These are phyloP conservation scores for Hypoxylon sp. DNA, from an alignment of 2,329 filamentous ascomycete genomes.

Conservation along the genomic window DNA sequence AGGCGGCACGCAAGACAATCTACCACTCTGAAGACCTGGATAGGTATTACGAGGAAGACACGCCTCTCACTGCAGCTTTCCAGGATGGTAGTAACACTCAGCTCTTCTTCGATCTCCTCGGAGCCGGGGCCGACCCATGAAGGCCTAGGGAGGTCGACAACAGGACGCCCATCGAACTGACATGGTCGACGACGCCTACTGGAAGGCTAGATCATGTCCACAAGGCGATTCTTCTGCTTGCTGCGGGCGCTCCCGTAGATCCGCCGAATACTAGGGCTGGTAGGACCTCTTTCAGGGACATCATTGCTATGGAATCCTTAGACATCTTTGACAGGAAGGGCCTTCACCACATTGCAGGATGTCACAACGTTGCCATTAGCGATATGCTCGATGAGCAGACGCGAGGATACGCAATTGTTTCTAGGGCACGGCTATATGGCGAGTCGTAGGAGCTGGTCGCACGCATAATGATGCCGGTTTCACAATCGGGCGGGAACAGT, in stretches of 20 bases:
- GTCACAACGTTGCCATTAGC: no score
- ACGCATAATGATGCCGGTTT: no score
- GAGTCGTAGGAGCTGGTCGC: no score
- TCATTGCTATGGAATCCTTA: no score
- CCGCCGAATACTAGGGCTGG: neutral
- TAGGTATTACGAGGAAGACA: neutral
- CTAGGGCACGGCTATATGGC: no score
- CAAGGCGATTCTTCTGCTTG: constrained; percentile 11
- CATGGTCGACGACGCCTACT: neutral
- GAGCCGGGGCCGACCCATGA: constrained; percentile 15
- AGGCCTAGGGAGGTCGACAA: neutral
- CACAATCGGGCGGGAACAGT: no score
- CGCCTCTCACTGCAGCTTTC: constrained; percentile 14
- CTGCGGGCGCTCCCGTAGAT: constrained; percentile 21
- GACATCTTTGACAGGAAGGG: no score
- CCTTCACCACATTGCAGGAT: no score
- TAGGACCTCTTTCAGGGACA: constrained; percentile 1
- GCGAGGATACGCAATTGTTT: no score
- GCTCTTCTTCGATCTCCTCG: constrained; percentile 7
- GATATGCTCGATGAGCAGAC: no score
- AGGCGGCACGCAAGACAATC: no score
- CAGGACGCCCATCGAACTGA: constrained; percentile 1
- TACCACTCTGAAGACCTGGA: no score
- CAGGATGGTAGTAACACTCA: neutral
- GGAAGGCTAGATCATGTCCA: neutral